Base-by-base conservation (phyloP, 2,329 filamentous ascomycete species). In the Aspergillus puulaauensis region DNA sequence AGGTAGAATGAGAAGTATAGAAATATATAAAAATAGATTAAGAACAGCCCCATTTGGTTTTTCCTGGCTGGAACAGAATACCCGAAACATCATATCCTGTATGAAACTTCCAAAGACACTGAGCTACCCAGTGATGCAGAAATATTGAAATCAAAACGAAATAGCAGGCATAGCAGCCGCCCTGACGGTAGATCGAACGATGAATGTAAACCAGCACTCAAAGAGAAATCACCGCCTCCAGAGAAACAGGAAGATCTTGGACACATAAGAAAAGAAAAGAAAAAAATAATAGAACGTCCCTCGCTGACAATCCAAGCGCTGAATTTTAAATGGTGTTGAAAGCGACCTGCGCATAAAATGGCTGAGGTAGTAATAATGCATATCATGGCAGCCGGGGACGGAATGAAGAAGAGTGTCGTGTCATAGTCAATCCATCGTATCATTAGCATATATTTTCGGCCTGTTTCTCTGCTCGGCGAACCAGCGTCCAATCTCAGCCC, bases 151-250 rank as follows among this genome's bases (percentile, higher is more conserved):
- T n/a, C n/a, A 4, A 49, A 44, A 15, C 27, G 27, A 46, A 56
- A 43, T 51, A 45, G 24, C 2, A 57, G 39, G 46, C 44, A 44
- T 27, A 41, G 53, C 6, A 43, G 48, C 8, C 27, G 19, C 33
- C 37, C 23, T 46, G 51, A 58, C 33, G n/a, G n/a, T 49, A 47
- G 54, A 9, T 17, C 19, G 24, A 58, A 41, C 31, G 49, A 59
- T 52, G 52, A 59, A 49, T 58, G 51, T 61, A 57, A 55, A 47
- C 54, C 51, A 58, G 54, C 58, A 61, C 45, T 56, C 44, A 44
- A 60, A 47, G 57, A 61, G 61, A 65, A 64, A 65, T 65, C 60
- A 62, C 61, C 49, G 59, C 54, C 54, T 54, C 58, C 48, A 59
- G 45, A 35, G 21, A 37, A 54, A 55, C 46, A 57, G 15, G 21